Base-by-base conservation (phyloP, 306 rosid genomes). In the Dryas octopetala region DNA sequence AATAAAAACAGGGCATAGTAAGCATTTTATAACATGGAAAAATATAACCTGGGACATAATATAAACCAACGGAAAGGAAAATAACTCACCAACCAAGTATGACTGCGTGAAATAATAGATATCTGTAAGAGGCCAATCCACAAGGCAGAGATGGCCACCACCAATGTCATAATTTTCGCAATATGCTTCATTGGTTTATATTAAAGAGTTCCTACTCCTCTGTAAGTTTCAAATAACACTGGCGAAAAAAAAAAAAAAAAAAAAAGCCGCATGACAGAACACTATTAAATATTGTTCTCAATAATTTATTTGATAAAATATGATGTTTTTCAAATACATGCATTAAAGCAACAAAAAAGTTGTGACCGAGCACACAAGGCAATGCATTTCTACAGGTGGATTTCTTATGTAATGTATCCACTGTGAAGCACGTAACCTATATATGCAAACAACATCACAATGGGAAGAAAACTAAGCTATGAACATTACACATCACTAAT, bases 11-110 rank as follows among this genome's bases (percentile, higher is more conserved):
- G 46, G 57, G 68, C 23, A 78, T 12, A 3, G 80, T 74, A 48
- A 81, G 82, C 79, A 66, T 67, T 45, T 66, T 43, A 59, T 43
- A 75, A 52, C 52, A 67, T 46, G 66, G 28, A 54, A 41, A 49
- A 38, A 62, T 47, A 64, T 61, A 38, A 66, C 63, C 7, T 5
- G 43, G 62, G 60, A 66, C 62, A 43, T 52, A 62, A 66, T 62
- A 43, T 52, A 62, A 41, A 70, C 28, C 38, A 68, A 50, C 9
- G 2, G 4, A 65, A 62, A 26, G 17, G 43, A 64, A 80, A 9
- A 19, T 4, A 68, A 87, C 98, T 73, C 83, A 93, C 96, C 98
- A 91, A 61, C 98, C 96, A 93, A 45, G 97, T 83, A 77, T 86
- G 86, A 66, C 85, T 78, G 48, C 47, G 78, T 32, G 96, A 93